These are phyloP conservation scores for Sclerospora graminicola DNA, from an alignment of 352 stramenopile genomes.

Conservation along the genomic window DNA sequence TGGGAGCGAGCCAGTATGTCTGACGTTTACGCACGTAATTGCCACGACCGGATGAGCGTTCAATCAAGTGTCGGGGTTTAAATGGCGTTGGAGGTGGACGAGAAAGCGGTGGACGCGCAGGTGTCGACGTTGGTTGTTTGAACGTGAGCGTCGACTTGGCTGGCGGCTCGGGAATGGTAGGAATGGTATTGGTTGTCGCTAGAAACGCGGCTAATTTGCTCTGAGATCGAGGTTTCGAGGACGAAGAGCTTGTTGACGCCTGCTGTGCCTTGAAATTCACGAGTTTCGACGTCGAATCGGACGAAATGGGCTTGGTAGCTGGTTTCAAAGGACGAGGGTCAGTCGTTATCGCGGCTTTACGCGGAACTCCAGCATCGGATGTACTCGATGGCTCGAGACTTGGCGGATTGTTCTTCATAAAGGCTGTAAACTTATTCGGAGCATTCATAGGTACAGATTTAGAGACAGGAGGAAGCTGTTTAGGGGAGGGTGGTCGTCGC, in stretches of 20 bases:
- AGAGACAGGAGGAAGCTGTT: slow-evolving; percentile 14
- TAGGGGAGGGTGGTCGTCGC: slow-evolving; percentile 13
- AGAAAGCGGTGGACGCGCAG: slow-evolving; percentile 4
- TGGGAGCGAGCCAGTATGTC: slow-evolving; percentile 51
- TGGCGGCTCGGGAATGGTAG: slow-evolving; percentile 1
- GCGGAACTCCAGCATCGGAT: slow-evolving; percentile 27
- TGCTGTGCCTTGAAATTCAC: slow-evolving; percentile 73
- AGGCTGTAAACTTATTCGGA: slow-evolving; percentile 73
- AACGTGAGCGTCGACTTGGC: slow-evolving; percentile 19
- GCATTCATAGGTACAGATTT: slow-evolving; percentile 9
- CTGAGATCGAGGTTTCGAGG: slow-evolving; percentile 42
- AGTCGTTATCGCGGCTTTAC: slow-evolving; percentile 11
- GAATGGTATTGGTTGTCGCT: slow-evolving; percentile 33
- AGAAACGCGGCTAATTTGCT: slow-evolving; percentile 78
- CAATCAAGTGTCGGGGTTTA: slow-evolving; percentile 33
- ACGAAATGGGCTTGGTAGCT: slow-evolving; percentile 6
- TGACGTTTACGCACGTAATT: slow-evolving; percentile 70
- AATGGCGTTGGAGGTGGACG: slow-evolving; percentile 12
- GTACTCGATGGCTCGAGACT: slow-evolving; percentile 19
- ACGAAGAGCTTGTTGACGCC: slow-evolving; percentile 19
- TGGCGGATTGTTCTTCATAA: slow-evolving; percentile 68
- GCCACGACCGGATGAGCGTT: slow-evolving; percentile 50
- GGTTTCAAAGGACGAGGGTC: slow-evolving; percentile 12
- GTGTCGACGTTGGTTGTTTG: slow-evolving; percentile 6
- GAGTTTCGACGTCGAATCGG: slow-evolving; percentile 26